These are phyloP conservation scores for Suillus americanus DNA, from an alignment of 768 basidiomycete genomes.

Conservation along the genomic window DNA sequence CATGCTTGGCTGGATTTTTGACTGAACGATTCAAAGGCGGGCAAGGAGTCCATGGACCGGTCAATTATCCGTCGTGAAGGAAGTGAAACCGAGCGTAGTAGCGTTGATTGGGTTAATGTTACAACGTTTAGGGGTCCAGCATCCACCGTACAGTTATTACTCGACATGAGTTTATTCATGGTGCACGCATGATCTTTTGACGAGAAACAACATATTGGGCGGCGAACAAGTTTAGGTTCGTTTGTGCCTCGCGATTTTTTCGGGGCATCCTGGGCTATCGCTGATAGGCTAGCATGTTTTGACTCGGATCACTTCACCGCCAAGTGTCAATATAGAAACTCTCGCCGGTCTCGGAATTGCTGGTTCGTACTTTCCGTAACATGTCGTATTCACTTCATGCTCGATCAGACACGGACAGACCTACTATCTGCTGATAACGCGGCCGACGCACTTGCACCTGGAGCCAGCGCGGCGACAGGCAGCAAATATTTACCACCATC, in stretches of 20 bases:
- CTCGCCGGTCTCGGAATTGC: conserved; percentile 61
- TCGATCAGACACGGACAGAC: conserved; percentile 25
- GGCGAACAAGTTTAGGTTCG: not conserved
- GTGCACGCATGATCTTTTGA: no score
- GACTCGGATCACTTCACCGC: not conserved
- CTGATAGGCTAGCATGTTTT: not conserved
- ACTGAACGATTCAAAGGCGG: not conserved
- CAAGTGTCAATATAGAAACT: not conserved
- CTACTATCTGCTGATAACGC: conserved; percentile 37
- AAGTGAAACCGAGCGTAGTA: not conserved
- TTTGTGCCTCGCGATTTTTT: not conserved
- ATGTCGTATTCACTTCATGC: not conserved
- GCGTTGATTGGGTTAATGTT: not conserved
- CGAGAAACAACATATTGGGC: not conserved
- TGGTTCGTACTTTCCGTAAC: conserved; percentile 36
- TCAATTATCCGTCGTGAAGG: not conserved
- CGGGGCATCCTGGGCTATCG: not conserved
- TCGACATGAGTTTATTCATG: not conserved
- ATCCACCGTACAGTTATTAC: not conserved
- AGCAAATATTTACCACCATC: conserved; percentile 93
- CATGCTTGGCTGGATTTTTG: not conserved
- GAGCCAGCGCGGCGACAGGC: conserved; percentile 39
- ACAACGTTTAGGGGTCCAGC: not conserved
- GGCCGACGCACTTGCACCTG: conserved; percentile 27
- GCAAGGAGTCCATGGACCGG: not conserved